Evolutionary conservation across 371 early-diverging fungal genomes (phyloP), one percentile per base, ranked within the genome.

Genomic region (Mortierella polycephala): DNA sequence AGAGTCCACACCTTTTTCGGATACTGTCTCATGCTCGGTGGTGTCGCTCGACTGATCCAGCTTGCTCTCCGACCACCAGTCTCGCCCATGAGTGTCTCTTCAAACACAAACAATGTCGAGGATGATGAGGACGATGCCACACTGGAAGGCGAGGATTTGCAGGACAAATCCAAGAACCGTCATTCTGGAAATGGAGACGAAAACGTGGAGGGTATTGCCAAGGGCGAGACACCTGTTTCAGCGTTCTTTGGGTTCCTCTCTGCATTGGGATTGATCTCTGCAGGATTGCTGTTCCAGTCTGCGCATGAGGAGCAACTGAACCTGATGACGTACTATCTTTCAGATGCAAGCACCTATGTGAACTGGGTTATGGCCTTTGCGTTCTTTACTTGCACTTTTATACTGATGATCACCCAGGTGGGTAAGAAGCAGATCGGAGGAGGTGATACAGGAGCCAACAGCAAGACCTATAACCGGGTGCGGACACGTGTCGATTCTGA

Each of bases 171-270:
- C 55, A 57, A 50, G 54, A 30, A 47, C 2, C 59, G 47, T 13
- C 66, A 50, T 20, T n/a, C n/a, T 30, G 55, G 75, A 60, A 44
- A 63, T 42, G 39, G 67, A 9, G n/a, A 21, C 7, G 61, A 64
- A 6, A 60, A 60, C 23, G 40, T 69, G 12, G 55, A 67, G 3
- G 77, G 77, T 14, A 18, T 76, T 39, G 77, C 77, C 3, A 41
- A 57, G 8, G 71, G 77, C 23, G 77, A 76, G 61, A 67, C 77
- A 4, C 77, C 77, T 0, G 68, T 57, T 8, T 76, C 77, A 0
- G 67, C 77, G 11, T 76, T 76, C 65, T 76, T 76, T 76, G 77
- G 77, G 1, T 67, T 76, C 57, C 53, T 76, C 50, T 76, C 77
- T 11, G 71, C 67, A 10, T 16, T 76, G 56, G 77, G 77, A 7